Base-by-base conservation (phyloP, 345 rosid genomes). In the Aethionema arabicum region DNA sequence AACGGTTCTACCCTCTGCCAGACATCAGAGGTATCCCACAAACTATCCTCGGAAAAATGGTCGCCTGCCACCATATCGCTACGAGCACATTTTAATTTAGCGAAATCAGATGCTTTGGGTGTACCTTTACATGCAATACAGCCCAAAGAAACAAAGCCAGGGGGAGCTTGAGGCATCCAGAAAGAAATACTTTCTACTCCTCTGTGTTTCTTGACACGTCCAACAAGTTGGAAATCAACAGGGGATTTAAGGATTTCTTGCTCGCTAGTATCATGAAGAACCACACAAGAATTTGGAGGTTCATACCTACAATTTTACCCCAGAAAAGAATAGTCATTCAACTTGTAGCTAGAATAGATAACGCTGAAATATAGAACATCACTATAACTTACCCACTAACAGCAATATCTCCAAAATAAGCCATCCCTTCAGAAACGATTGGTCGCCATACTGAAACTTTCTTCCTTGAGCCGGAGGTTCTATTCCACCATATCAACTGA, bases 141-240 rank as follows among this genome's bases (percentile, higher is more conserved):
- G 42, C 99, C 99, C 70, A 93, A 78, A 35, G 99, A 80, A 77
- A 93, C 90, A 76, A 83, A 93, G 27, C 99, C 96, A 6, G 95
- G 91, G 30, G 97, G 97, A 47, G 99, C 88, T 76, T 80, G 90
- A 68, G 96, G 99, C 84, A 90, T 79, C 95, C 96, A 93, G 72
- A 93, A 93, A 33, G 91, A 82, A 60, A 90, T 79, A 73, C 63
- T 80, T 43, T 90, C 97, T 75, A 85, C 73, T 68, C 95, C 95
- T 69, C 83, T 83, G 38, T 83, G 88, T 78, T 80, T 90, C 81
- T 90, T 93, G 54, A 90, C 79, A 32, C 85, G 85, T 62, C 96
- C 99, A 68, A 90, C 90, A 61, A 72, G 73, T 42, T 80, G 84
- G 66, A 85, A 93, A 72, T 78, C 88, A 36, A 80, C 32, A 64